Conservation (phyloP, 306 rosid species). For the Pyrus betulifolia region DNA sequence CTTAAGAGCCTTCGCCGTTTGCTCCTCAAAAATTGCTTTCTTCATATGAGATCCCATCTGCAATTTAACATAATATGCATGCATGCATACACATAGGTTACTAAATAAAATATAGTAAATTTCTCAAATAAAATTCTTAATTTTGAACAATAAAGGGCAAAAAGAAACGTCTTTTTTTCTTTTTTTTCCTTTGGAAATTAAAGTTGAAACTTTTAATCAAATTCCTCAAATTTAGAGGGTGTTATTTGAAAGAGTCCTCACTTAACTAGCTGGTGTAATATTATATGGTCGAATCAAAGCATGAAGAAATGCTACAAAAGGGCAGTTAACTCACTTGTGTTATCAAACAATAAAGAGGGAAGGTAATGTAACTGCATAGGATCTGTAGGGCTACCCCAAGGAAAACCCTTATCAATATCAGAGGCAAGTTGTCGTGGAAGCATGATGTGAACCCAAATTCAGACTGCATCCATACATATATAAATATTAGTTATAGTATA, state of each 20-base stretch:
- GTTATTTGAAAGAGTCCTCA: too few relatives aligned
- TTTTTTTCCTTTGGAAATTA: too few relatives aligned
- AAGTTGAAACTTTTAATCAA: too few relatives aligned
- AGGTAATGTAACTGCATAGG: conserved; percentile 58
- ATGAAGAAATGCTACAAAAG: neutral
- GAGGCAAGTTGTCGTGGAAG: conserved; percentile 49
- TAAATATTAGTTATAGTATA: too few relatives aligned
- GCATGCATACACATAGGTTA: neutral
- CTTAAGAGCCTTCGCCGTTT: conserved; percentile 56
- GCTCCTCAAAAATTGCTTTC: conserved; percentile 58
- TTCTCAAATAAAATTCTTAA: neutral
- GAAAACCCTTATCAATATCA: conserved; percentile 30
- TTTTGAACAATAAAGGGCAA: too few relatives aligned
- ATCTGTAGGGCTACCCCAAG: conserved; percentile 51
- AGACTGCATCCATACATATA: conserved; percentile 23
- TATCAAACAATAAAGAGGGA: conserved; percentile 55
- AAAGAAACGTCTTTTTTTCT: too few relatives aligned
- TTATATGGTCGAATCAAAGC: neutral
- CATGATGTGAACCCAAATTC: conserved; percentile 48
- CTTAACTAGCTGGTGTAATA: too few relatives aligned
- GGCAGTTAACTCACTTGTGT: conserved; percentile 42
- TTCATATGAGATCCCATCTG: conserved; percentile 82
- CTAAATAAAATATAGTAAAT: neutral
- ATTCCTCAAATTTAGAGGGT: too few relatives aligned
- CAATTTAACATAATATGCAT: neutral